Percentiles rank a stretch among this genome's conserved stretches.
These are phyloP conservation scores for Chlamydomonas sp. DNA, from an alignment of 139 green algal genomes.

Conservation along the genomic window DNA sequence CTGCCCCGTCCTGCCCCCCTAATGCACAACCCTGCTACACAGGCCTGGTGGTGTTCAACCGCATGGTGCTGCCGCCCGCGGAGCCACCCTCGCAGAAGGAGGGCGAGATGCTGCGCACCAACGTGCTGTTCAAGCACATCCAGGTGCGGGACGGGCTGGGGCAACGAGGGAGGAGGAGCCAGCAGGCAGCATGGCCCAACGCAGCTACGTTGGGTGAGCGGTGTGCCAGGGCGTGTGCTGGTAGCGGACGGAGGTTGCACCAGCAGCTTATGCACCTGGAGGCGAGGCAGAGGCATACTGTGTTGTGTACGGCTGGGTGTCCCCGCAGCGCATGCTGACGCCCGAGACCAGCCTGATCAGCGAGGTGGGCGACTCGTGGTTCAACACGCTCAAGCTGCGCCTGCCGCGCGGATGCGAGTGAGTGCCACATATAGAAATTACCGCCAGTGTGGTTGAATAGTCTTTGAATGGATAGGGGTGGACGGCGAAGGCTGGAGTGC, in stretches of 20 bases:
- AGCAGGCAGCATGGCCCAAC: too few relatives aligned
- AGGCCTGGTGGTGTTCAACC: constrained; percentile 59
- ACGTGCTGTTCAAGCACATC: constrained; percentile 75
- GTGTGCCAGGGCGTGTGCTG: too few relatives aligned
- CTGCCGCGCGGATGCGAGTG: constrained; percentile 73
- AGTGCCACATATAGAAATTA: background rate
- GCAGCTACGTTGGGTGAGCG: too few relatives aligned
- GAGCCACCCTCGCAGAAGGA: constrained; percentile 23
- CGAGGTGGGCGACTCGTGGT: constrained; percentile 80
- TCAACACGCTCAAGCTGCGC: constrained; percentile 83
- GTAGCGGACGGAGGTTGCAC: too few relatives aligned
- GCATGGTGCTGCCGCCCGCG: constrained; percentile 63
- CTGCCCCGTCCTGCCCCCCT: background rate
- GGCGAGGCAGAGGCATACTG: background rate
- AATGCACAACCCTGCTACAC: background rate
- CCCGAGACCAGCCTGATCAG: constrained; percentile 17
- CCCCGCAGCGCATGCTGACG: constrained; percentile 63
- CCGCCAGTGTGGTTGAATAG: too few relatives aligned
- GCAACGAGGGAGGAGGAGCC: too few relatives aligned
- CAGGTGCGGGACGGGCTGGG: constrained; percentile 52
- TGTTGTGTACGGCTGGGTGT: background rate
- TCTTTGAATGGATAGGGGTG: too few relatives aligned
- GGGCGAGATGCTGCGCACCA: constrained; percentile 50
- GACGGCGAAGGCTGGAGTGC: too few relatives aligned
- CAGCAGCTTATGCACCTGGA: background rate